Evolutionary conservation across 2,329 filamentous ascomycete species (phyloP), one percentile per base, ranked within the genome.

Genomic region (Acephala macrosclerotiorum): DNA sequence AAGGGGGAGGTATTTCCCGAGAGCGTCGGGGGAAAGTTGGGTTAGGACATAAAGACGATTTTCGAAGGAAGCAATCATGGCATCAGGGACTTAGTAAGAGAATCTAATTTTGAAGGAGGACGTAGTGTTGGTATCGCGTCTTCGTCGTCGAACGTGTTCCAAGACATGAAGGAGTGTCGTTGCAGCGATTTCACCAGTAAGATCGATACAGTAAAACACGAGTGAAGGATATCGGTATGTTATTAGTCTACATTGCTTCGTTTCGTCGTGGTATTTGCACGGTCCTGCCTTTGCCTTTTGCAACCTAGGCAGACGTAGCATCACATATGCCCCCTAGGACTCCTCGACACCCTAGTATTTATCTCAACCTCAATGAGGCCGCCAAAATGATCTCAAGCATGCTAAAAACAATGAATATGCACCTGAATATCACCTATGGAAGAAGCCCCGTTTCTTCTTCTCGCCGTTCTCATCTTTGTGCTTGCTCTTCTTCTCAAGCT

Each of bases 391-490:
- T 5, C 16, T n/a, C 25, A n/a, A 29, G 26, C 14, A 18, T 29
- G 49, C 25, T 33, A 18, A 49, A 53, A 20, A 12, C 12, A 53
- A 4, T 5, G 14, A 53, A 11, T 1, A 53, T 33, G 49, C 49
- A 26, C 29, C 7, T 79, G 88, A 89, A 72, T 12, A 14, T 53
- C 49, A 53, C 49, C 87, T 82, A 33, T 85, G 83, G 64, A 88
- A 78, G 68, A 87, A 85, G 66, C 85, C 84, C 61, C 85, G 80
- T 75, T 82, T 85, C 82, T 89, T 89, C 79, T 89, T 89, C 72
- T 85, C 81, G 72, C 68, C 64, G 35, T 60, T 22, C 56, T 71
- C 66, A 40, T 73, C 70, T 18, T 58, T 69, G 29, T 66, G 68
- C 55, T 70, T 68, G 61, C 87, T 88, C 69, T 85, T 83, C 69